Base-by-base conservation (phyloP, 495 filamentous ascomycete genomes). In the Pyrenula aspistea region DNA sequence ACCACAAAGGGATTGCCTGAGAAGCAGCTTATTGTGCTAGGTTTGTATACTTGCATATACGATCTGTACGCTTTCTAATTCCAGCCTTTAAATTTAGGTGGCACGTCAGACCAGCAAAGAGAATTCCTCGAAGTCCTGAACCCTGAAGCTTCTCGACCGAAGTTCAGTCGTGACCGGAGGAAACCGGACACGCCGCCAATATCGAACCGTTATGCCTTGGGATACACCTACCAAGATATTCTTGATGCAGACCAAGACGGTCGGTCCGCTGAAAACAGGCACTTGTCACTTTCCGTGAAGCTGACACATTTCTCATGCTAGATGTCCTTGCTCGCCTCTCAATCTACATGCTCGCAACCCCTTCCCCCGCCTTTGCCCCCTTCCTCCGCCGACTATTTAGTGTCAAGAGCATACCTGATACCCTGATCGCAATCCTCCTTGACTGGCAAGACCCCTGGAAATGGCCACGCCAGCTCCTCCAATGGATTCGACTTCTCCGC, bases 201-300 rank as follows among this genome's bases (percentile, higher is more conserved):
- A 63, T 91, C 92, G 49, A 97, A 97, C 65, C 85, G 86, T 57
- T 95, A 94, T 68, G 92, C 91, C 11, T 71, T 97, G 55, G 92
- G 92, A 52, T 96, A 96, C 69, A 95, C 92, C 53, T 97, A 95
- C 68, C 86, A 89, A 65, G 91, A 97, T 73, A 89, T 97, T 48
- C 74, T 95, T 25, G 92, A 96, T 73, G 86, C 90, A 55, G 92
- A 97, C 66, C 89, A 94, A 63, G 92, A 97, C 81, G 88, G 88
- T 90, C 66, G 59, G 63, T 52, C 55, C 48, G 10, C 2, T 42
- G 19, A 49, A 22, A 22, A 31, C 25, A 25, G 48, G 11, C 52
- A 19, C 24, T 57, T 12, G 49, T 51, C 59, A 56, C 55, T 59
- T 50, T 54, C 12, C 15, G 55, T 2, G 25, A 12, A 12, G 11